Evolutionary conservation across 2,329 filamentous ascomycete genomes (phyloP), one percentile per base, ranked within the genome.

Genomic region (Neonectria punicea): DNA sequence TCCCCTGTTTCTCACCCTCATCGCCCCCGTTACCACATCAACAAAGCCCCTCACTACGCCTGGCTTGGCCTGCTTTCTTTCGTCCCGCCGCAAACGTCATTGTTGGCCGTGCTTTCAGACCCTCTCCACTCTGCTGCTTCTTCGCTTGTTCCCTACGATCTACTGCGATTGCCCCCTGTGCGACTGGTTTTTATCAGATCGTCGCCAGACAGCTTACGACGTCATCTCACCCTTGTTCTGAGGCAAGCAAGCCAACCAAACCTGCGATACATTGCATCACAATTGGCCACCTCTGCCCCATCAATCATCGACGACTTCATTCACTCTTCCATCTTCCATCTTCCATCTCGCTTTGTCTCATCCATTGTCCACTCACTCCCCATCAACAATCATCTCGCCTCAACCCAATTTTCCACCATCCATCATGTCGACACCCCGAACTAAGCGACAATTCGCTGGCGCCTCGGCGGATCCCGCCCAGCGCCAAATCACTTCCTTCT

Each of bases 401-500:
- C 6, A 11, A 51, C 13, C 10, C n/a, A 51, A 28, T 28, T 13
- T 13, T 20, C n/a, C n/a, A 13, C 10, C 47, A 20, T 34, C n/a
- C 74, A 74, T 67, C 63, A 88, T 89, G 86, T 84, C 86, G 32
- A 80, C 78, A 60, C 84, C 85, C 28, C 83, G 86, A 74, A 83
- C 82, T 57, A 91, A 91, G 81, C 87, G 88, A 54, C 87, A 84
- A 65, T 90, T 90, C 75, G 84, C 86, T 61, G 88, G 88, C 73
- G 84, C 86, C 58, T 80, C 87, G 53, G 85, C 84, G 76, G 86
- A 90, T 72, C 82, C 86, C 11, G 75, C 85, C 9, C 87, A 90
- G 74, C 84, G 86, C 62, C 87, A 89, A 61, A 91, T 91, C 74
- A 90, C 89, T 20, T 87, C 85, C 58, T 91, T 89, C 81, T 90